Evolutionary conservation across 1,284 basidiomycete species (phyloP).

Genomic region (Apiotrichum sp.): DNA sequence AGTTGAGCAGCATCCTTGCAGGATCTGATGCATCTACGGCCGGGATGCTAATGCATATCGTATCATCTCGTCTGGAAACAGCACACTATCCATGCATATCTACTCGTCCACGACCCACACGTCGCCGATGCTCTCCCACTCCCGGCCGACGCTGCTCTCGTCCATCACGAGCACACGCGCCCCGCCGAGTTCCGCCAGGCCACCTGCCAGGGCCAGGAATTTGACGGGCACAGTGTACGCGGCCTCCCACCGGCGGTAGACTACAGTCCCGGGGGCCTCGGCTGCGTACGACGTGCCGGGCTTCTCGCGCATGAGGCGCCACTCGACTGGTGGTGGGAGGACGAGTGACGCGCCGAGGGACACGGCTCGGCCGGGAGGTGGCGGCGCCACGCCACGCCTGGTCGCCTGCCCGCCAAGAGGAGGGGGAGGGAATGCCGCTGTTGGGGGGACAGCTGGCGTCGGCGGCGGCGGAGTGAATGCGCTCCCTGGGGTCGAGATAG

Average conservation of each 20-base stretch:
- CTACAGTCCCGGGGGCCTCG: conserved; percentile 14
- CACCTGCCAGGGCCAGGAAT: conserved; percentile 29
- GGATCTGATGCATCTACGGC: no score
- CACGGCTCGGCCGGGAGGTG: conserved; percentile 10
- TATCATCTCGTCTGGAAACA: no score
- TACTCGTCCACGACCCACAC: conserved; percentile 12
- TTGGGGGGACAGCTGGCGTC: background rate
- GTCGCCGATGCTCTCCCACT: conserved; percentile 27
- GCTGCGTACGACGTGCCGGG: conserved; percentile 27
- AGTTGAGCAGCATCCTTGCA: no score
- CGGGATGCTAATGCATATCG: no score
- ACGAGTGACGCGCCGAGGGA: conserved; percentile 25
- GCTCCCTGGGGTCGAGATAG: conserved; percentile 5
- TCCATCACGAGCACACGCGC: conserved; percentile 28
- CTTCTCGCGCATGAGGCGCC: conserved; percentile 20
- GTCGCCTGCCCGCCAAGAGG: conserved; percentile 9
- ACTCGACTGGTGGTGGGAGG: conserved; percentile 8
- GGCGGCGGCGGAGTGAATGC: background rate
- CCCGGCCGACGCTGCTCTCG: conserved; percentile 14
- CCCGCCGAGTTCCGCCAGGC: conserved; percentile 34
- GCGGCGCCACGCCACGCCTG: conserved; percentile 5
- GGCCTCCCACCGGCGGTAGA: conserved; percentile 27
- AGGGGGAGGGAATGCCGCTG: conserved; percentile 16
- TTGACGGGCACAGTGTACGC: conserved; percentile 19
- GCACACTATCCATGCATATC: background rate